These are phyloP conservation scores for Phytopythium chamaehyphon DNA, from an alignment of 352 stramenopile species.

Conservation along the genomic window DNA sequence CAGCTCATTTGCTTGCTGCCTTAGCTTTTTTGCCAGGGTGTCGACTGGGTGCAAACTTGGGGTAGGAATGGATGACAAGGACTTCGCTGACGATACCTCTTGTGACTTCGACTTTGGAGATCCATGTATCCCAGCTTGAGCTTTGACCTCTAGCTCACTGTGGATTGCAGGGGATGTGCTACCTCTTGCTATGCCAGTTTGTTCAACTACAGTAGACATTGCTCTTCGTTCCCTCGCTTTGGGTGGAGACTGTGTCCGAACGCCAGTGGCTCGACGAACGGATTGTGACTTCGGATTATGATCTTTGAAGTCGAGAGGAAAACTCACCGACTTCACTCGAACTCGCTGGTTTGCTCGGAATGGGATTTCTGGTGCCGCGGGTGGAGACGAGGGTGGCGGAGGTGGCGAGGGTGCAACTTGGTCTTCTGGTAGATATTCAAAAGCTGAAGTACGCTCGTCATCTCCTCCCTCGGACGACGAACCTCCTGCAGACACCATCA, in stretches of 20 bases:
- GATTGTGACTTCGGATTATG: background rate
- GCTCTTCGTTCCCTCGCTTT: too few relatives aligned
- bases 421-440: constrained; percentile 2
- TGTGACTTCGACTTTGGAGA: too few relatives aligned
- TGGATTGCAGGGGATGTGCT: too few relatives aligned
- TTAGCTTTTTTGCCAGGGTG: constrained; percentile 66
- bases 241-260: background rate
- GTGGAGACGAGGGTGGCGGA: constrained; percentile 1
- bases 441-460: background rate
- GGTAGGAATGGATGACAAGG: constrained; percentile 5
- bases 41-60: constrained; percentile 52
- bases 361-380: background rate
- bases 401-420: background rate
- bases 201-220: too few relatives aligned
- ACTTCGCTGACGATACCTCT: too few relatives aligned
- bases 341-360: constrained; percentile 1
- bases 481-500: background rate
- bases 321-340: background rate
- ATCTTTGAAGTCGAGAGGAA: background rate
- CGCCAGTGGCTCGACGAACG: background rate
- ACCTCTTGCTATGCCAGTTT: too few relatives aligned
- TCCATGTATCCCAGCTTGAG: too few relatives aligned
- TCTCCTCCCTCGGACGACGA: background rate
- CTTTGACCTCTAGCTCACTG: too few relatives aligned
- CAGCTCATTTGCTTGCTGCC: constrained; percentile 64